Evolutionary conservation across 345 rosid species (phyloP), one percentile per base, ranked within the genome.

Genomic region (Citrus maxima): DNA sequence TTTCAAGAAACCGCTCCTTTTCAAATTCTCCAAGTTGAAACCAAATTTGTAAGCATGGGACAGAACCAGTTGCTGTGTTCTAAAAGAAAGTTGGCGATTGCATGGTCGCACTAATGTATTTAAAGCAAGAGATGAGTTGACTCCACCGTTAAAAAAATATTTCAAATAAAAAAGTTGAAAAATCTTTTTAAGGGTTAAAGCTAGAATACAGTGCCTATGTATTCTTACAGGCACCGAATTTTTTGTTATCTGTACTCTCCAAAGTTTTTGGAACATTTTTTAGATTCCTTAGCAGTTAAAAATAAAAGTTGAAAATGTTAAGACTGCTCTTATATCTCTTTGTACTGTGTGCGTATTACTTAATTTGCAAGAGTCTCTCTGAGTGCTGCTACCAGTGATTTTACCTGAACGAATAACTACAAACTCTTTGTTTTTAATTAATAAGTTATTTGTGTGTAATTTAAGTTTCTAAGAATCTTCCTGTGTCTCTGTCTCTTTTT

Each of bases 11-110:
- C 4, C 13, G 6, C 35, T 62, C 6, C 2, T 12, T 62, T 62
- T 28, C 6, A 13, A 16, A 7, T 27, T 62, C 3, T 28, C 4
- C 18, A 46, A 46, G 18, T 64, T 18, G 67, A 28, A 16, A 64
- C 35, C 38, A 59, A 22, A n/a, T 9, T n/a, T 8, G 62, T 22
- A n/a, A 59, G 13, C 83, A 85, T 10, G 82, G 66, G 46, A 85
- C 76, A 46, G 30, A 14, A 7, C 37, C 18, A 70, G 34, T 2
- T 70, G 27, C 49, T 4, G 24, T 70, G 32, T 0, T 18, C 30
- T 21, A 55, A 32, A 28, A 49, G 75, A 70, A 1, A 54, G 42
- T n/a, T 1, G n/a, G 24, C 8, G 24, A 34, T n/a, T 51, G 4
- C 62, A 54, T 9, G 40, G 42, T 4, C 0, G 21, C 18, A 12